Base-by-base conservation (phyloP, 2,329 filamentous ascomycete species). In the Aureobasidium sp. region DNA sequence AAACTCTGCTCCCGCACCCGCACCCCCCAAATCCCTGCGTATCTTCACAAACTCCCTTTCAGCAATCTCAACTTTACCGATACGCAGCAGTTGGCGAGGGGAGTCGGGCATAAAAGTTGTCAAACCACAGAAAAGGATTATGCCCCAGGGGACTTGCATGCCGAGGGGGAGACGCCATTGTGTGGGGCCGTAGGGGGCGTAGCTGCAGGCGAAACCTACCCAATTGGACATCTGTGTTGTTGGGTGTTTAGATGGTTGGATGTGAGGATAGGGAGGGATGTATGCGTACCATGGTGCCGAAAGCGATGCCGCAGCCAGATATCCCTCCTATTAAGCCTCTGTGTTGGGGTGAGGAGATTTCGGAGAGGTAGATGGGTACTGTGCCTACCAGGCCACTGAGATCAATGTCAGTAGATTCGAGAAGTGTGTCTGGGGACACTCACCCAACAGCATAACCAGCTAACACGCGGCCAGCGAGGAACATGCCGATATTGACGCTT, bases 131-230 rank as follows among this genome's bases (percentile, higher is more conserved):
- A 82, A 81, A 70, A 84, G 71, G 45, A 83, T 72, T 4, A 83
- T 66, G 2, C 80, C 80, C 78, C 79, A 83, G 0, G 81, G 80
- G 11, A 82, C 77, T 67, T 83, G 81, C 27, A 83, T 74, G 0
- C 73, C 80, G 3, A 83, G 74, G 0, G 81, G 81, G 0, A 83
- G 69, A 11, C 81, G 75, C 81, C 81, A 84, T 66, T 83, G 81
- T 0, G 76, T 68, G 4, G 74, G 66, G 0, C 81, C 81, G 60
- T 82, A 81, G 0, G 80, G 74, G 0, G 80, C 79, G 59, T 77
- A 82, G 21, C 77, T 75, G 62, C 80, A 81, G 0, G 79, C 79
- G 64, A 78, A 83, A 3, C 81, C 81, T 4, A 82, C 75, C 81
- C 81, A 83, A 66, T 83, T 84, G 4, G 78, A 80, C 63, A 74